These are phyloP conservation scores for Rubia occidens DNA, from an alignment of 305 asterid genomes.

Conservation along the genomic window DNA sequence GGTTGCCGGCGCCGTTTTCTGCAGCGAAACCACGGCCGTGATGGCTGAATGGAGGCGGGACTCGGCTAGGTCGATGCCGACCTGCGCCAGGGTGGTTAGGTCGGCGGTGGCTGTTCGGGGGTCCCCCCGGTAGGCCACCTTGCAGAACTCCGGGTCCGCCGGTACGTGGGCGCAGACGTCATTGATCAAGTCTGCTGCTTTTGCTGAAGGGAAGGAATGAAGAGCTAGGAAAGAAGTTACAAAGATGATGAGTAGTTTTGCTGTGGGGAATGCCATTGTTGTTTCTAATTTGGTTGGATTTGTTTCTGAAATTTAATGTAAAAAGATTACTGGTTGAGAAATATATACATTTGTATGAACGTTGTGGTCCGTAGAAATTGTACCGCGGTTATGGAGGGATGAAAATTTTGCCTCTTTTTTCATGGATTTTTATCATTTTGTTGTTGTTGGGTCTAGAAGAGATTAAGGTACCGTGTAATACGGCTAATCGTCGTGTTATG, in stretches of 20 bases:
- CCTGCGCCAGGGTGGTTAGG: background rate
- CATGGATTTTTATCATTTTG: no score
- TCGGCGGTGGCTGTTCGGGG: background rate
- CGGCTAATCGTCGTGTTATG: no score
- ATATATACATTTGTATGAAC: background rate
- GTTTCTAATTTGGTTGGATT: background rate
- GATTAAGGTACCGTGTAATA: no score
- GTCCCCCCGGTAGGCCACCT: background rate
- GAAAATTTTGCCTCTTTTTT: background rate
- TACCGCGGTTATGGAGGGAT: background rate
- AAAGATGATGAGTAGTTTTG: background rate
- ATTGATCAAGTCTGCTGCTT: background rate
- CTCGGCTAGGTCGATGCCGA: background rate
- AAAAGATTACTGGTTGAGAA: background rate
- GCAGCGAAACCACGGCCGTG: background rate
- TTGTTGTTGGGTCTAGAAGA: no score
- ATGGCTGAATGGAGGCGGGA: background rate
- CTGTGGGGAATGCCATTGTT: background rate
- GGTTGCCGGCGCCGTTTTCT: background rate
- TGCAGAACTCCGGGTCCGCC: background rate
- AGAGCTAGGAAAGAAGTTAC: background rate
- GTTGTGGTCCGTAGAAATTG: background rate
- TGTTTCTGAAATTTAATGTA: background rate
- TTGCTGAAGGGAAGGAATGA: background rate
- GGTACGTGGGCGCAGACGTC: constrained; percentile 1